Evolutionary conservation across 2,329 filamentous ascomycete species (phyloP).

Genomic region (Botryotinia convoluta): DNA sequence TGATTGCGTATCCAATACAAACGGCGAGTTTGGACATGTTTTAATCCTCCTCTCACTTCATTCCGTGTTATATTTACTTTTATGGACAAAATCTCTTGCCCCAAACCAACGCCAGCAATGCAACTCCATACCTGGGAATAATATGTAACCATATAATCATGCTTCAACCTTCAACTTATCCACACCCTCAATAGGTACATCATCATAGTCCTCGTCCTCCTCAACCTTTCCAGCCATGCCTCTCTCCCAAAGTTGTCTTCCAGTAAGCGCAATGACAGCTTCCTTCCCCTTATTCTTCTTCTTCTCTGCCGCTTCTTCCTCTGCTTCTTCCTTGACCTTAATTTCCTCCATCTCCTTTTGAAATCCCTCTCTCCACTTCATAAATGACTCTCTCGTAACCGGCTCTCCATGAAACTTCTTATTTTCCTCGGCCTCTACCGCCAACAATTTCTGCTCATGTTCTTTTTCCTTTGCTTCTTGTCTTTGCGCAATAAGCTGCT

Average conservation of each 20-base stretch:
- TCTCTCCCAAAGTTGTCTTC: conserved; percentile 74
- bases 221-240: conserved; percentile 67
- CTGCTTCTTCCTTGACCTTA: conserved; percentile 65
- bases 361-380: conserved; percentile 79
- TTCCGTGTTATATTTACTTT: not conserved
- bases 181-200: conserved; percentile 56
- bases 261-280: conserved; percentile 66
- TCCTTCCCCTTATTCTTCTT: conserved; percentile 76
- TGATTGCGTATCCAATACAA: not conserved
- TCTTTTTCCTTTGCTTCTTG: conserved; percentile 60
- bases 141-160: conserved; percentile 28
- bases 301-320: conserved; percentile 75
- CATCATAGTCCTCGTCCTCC: conserved; percentile 63
- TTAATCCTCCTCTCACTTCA: not conserved
- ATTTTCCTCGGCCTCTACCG: conserved; percentile 86
- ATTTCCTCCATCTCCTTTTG: conserved; percentile 75
- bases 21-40: not conserved
- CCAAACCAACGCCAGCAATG: conserved; percentile 34
- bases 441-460: conserved; percentile 53
- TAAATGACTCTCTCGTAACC: conserved; percentile 83
- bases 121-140: conserved; percentile 29
- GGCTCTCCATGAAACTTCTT: conserved; percentile 90
- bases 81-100: not conserved
- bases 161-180: conserved; percentile 70
- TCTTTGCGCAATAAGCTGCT: conserved; percentile 75